These are phyloP conservation scores for Sechiopsis laciniata DNA, from an alignment of 306 rosid species.

Conservation along the genomic window DNA sequence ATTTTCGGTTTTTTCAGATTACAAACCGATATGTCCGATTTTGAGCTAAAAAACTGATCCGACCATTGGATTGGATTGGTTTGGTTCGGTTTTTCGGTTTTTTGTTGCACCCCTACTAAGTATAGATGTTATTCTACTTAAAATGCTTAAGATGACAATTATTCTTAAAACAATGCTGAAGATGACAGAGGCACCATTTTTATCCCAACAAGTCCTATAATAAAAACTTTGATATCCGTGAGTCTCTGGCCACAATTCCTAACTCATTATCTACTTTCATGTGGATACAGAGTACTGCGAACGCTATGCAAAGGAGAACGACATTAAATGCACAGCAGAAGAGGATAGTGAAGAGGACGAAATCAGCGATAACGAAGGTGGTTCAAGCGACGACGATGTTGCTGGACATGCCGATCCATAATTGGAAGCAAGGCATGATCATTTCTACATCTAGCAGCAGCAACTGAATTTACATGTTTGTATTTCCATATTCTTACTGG, in stretches of 20 bases:
- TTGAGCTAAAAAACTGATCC: too few species aligned
- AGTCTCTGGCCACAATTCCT: too few species aligned
- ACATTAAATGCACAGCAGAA: conserved; percentile 48
- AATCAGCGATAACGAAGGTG: conserved; percentile 63
- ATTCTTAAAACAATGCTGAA: too few species aligned
- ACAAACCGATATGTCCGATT: too few species aligned
- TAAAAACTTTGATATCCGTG: too few species aligned
- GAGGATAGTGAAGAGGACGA: conserved; percentile 70
- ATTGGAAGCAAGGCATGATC: not conserved
- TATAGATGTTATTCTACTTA: not conserved
- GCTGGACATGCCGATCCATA: conserved; percentile 82
- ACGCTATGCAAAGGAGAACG: conserved; percentile 76
- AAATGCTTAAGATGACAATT: not conserved
- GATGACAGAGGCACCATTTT: not conserved
- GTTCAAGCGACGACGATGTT: conserved; percentile 77
- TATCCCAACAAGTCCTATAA: not conserved
- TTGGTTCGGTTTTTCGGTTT: too few species aligned
- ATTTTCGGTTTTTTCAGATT: too few species aligned
- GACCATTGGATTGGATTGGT: too few species aligned
- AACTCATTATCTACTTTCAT: conserved; percentile 18
- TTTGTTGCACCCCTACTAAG: too few species aligned
- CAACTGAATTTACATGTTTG: conserved; percentile 30
- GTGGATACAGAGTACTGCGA: conserved; percentile 79
- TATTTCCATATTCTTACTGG: conserved; percentile 22
- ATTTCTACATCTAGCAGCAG: conserved; percentile 32